Base-by-base conservation (phyloP, 78 protist genomes). In the Speleostelium caveatum region DNA sequence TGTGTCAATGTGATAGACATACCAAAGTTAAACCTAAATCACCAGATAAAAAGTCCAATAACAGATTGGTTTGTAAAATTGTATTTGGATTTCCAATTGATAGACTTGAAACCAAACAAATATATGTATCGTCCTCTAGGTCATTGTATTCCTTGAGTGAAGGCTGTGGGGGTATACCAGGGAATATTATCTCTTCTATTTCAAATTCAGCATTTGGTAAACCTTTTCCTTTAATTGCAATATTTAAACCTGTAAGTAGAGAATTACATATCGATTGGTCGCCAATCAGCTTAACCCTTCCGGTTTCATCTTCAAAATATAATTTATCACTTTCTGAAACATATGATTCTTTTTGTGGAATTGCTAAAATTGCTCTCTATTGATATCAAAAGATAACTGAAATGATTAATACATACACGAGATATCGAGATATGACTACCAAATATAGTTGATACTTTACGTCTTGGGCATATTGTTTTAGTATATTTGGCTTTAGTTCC, bases 261-360 rank as follows among this genome's bases (percentile, higher is more conserved):
- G 76, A 26, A 75, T 69, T 73, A 12, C 74, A 65, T 53, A 88
- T 36, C 14, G 21, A 30, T 24, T 75, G 49, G 24, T 55, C 75
- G 28, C 87, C 86, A 61, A 88, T 71, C 22, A 88, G 26, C 38
- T 71, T 88, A n/a, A 78, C 75, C 28, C 94, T 35, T 75, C 94
- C 94, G 42, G 94, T 73, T 24, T 88, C 86, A 88, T 88, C 94
- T 51, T 88, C 94, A 56, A 88, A 88, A 26, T 42, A 58, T n/a
- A 88, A 39, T 49, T 58, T 24, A 78, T 88, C 94, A 12, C 69
- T 60, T 28, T 62, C 87, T 16, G 58, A 16, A 1, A 73, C 24
- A 56, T 33, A 69, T 12, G 91, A 83, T 30, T 73, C 65, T 30
- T 56, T 67, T n/a, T 32, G 56, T 56, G 71, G 87, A 67, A 53